Evolutionary conservation across 2,329 filamentous ascomycete species (phyloP).

Genomic region (Ophiosphaerella narmari): DNA sequence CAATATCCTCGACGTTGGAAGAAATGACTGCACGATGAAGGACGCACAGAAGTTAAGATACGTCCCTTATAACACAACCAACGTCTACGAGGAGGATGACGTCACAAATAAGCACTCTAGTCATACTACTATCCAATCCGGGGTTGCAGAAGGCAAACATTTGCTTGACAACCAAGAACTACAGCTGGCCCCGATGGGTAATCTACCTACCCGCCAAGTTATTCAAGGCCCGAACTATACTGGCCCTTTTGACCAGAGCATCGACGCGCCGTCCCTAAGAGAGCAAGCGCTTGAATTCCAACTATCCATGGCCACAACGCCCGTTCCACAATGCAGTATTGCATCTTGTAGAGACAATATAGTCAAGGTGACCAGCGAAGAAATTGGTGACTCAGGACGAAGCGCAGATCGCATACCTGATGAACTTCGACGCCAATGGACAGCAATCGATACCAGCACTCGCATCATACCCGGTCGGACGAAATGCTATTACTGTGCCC

Average conservation of each 20-base stretch:
- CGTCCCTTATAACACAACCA: slow-evolving; percentile 22
- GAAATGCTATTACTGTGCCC: slow-evolving; percentile 41
- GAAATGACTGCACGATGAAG: slow-evolving; percentile 35
- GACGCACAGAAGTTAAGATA: slow-evolving; percentile 38
- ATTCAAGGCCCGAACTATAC: slow-evolving; percentile 52
- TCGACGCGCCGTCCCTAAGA: slow-evolving; percentile 32
- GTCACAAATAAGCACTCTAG: not conserved
- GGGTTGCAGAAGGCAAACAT: slow-evolving; percentile 24
- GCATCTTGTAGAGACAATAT: slow-evolving; percentile 37
- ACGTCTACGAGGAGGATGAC: slow-evolving; percentile 2
- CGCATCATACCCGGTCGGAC: slow-evolving; percentile 30
- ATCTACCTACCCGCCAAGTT: slow-evolving; percentile 50
- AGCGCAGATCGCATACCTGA: slow-evolving; percentile 50
- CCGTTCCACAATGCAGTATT: slow-evolving; percentile 29
- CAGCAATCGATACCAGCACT: slow-evolving; percentile 5
- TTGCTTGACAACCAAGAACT: slow-evolving; percentile 44
- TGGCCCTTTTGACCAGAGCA: slow-evolving; percentile 42
- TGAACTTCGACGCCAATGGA: slow-evolving; percentile 37
- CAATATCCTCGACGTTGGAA: slow-evolving; percentile 55
- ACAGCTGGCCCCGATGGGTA: slow-evolving; percentile 44
- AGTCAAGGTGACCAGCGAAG: slow-evolving; percentile 41
- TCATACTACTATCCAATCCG: slow-evolving; percentile 23
- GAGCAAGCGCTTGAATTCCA: slow-evolving; percentile 43
- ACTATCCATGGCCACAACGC: slow-evolving; percentile 17
- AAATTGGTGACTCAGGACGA: slow-evolving; percentile 47